Conservation (phyloP, 2,329 filamentous ascomycete genomes). For the Chaetomiaceae sp. region DNA sequence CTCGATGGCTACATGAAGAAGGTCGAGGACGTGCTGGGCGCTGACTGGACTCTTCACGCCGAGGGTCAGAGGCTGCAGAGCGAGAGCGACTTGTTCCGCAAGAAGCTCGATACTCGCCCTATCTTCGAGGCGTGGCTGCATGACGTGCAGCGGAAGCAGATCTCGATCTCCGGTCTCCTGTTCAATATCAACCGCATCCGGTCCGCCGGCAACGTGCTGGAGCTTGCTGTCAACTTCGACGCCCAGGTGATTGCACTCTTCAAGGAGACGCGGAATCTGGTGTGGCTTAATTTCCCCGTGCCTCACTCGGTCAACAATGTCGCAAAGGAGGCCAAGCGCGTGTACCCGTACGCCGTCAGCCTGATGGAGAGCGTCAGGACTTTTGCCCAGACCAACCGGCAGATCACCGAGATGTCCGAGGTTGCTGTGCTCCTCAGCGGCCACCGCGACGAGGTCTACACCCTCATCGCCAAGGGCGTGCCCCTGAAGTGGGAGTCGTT, state of each 20-base stretch:
- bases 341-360: conserved; percentile 96
- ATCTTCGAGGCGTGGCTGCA: conserved; percentile 96
- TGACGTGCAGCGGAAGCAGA: conserved; percentile 81
- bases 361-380: conserved; percentile 98
- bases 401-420: conserved; percentile 79
- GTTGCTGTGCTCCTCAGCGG: conserved; percentile 84
- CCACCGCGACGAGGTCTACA: conserved; percentile 86
- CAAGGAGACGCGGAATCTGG: conserved; percentile 94
- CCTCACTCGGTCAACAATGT: conserved; percentile 93
- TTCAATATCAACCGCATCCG: conserved; percentile 87
- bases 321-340: conserved; percentile 96
- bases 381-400: conserved; percentile 78
- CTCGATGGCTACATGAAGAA: conserved; percentile 97
- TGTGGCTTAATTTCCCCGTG: conserved; percentile 91
- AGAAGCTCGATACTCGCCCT: conserved; percentile 88
- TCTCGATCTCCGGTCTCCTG: conserved; percentile 85
- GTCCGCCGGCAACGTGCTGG: conserved; percentile 82
- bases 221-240: conserved; percentile 94
- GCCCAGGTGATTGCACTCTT: conserved; percentile 95
- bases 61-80: conserved; percentile 91
- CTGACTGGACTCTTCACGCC: conserved; percentile 89
- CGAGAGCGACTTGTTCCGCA: conserved; percentile 89
- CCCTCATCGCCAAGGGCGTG: conserved; percentile 77
- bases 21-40: conserved; percentile 94
- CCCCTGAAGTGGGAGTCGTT: conserved; percentile 96